Evolutionary conservation across 2,329 filamentous ascomycete species (phyloP), one percentile per base, ranked within the genome.

Genomic region (Colletotrichum plurivorum): DNA sequence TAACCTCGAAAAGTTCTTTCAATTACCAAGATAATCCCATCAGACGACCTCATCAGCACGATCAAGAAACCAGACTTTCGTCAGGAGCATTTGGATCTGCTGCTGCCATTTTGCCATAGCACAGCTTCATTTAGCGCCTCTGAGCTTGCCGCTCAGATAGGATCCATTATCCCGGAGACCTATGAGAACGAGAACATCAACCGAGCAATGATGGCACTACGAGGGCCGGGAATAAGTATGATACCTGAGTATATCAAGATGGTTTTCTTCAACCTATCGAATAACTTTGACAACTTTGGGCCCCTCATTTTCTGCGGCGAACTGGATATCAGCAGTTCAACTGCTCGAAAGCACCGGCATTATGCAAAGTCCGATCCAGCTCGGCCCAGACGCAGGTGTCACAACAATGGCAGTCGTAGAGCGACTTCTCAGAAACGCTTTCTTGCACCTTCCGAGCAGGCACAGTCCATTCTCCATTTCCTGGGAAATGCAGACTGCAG

Each of bases 131-230:
- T 1, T 2, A 18, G 46, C 7, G 22, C 45, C 16, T 13, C 27
- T 10, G 3, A 6, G 7, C 52, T 67, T 2, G 51, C 64, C 20
- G 20, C 45, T 6, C 8, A 36, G 13, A 36, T 67, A 7, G 52
- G 27, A 18, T 51, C 51, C 3, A 9, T 57, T 1, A 67, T 67
- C 31, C 64, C 58, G 5, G 57, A 67, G 15, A 16, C 51, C 13
- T 13, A 41, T 12, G 31, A 63, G 9, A 22, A 25, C 13, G 58
- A 63, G 36, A 56, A 56, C 8, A 5, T 10, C 5, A 20, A n/a
- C n/a, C 43, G 51, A 3, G 52, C 57, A 8, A 31, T 36, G 16
- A 10, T 31, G n/a, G 10, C 57, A 2, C 16, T 63, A 12, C 16
- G 15, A 45, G 58, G 51, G 1, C 25, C 43, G 9, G 36, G 1